A percentile compares a stretch with the other conserved stretches of the same genome.
Evolutionary conservation across 2,329 filamentous ascomycete species (phyloP).

Genomic region (Aureobasidium sp.): DNA sequence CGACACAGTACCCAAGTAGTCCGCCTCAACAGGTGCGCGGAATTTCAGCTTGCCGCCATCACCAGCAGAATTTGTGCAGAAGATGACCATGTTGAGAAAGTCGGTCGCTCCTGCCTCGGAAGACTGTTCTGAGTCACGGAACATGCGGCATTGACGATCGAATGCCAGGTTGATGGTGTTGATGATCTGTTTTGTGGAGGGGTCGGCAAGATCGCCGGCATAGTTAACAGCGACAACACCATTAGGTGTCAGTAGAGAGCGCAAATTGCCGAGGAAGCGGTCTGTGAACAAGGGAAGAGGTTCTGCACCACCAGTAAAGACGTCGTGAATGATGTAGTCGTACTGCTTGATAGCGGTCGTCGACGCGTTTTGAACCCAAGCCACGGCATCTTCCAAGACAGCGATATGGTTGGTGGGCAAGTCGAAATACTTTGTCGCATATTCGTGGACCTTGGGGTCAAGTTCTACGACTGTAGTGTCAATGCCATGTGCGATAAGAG

Average conservation of each 20-base stretch:
- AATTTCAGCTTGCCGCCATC: slow-evolving; percentile 44
- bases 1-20: slow-evolving; percentile 66
- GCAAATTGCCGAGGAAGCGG: slow-evolving; percentile 70
- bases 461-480: slow-evolving; percentile 93
- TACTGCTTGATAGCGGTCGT: slow-evolving; percentile 42
- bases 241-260: slow-evolving; percentile 63
- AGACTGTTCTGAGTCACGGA: slow-evolving; percentile 62
- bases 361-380: slow-evolving; percentile 46
- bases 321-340: slow-evolving; percentile 94
- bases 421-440: slow-evolving; percentile 75
- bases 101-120: slow-evolving; percentile 40
- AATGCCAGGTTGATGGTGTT: slow-evolving; percentile 78
- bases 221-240: slow-evolving; percentile 95
- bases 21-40: slow-evolving; percentile 54
- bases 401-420: slow-evolving; percentile 70
- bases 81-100: slow-evolving; percentile 95
- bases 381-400: slow-evolving; percentile 74
- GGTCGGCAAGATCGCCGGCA: slow-evolving; percentile 75
- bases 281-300: slow-evolving; percentile 80
- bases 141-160: slow-evolving; percentile 75
- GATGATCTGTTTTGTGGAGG: slow-evolving; percentile 69
- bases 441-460: slow-evolving; percentile 80
- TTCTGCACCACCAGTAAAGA: slow-evolving; percentile 94
- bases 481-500: slow-evolving; percentile 79
- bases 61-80: slow-evolving; percentile 51